Percentiles rank a stretch among this genome's conserved stretches.
Conservation (phyloP, 140 eudicot genomes). For the Stevia rebaudiana region DNA sequence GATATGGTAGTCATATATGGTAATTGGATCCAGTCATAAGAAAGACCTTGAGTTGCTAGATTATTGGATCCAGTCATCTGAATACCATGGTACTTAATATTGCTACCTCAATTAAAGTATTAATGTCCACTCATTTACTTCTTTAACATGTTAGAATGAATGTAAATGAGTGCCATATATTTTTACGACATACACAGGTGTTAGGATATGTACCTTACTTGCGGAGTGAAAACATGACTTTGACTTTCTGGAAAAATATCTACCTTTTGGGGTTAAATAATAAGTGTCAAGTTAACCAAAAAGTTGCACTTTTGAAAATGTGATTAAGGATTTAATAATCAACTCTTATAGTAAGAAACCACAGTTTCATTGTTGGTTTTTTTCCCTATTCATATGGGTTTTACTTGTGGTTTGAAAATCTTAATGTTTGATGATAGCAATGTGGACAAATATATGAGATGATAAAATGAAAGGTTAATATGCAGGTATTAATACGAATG, state of each 20-base stretch:
- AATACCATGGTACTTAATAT: constrained; percentile 1
- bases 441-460: constrained; percentile 10
- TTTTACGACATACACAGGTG: neutral
- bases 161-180: neutral
- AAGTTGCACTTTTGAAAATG: neutral
- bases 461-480: constrained; percentile 3
- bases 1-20: too few relatives aligned
- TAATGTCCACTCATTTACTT: neutral
- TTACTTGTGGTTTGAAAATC: constrained; percentile 1
- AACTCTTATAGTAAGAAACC: neutral
- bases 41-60: constrained; percentile 1
- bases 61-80: neutral
- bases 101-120: neutral
- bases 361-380: neutral
- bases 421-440: neutral
- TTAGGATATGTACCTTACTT: neutral
- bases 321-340: neutral
- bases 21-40: too few relatives aligned
- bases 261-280: neutral
- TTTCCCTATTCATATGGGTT: neutral
- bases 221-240: neutral
- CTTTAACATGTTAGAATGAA: constrained; percentile 6
- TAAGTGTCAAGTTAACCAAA: constrained; percentile 1
- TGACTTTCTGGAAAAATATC: neutral
- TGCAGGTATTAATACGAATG: constrained; percentile 70